Conservation (phyloP, 1,284 basidiomycete genomes). For the Puccinia coronata region DNA sequence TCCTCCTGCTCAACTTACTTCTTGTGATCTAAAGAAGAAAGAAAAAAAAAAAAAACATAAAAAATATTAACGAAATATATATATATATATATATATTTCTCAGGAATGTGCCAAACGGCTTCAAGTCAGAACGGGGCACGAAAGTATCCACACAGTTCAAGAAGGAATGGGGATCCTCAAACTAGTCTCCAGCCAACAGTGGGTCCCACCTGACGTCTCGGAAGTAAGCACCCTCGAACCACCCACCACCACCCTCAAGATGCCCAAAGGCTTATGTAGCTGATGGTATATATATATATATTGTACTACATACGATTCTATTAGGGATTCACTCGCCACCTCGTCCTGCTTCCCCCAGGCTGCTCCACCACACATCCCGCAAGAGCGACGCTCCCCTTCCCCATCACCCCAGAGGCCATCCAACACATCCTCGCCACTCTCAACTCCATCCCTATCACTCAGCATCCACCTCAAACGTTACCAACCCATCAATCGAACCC, state of each 20-base stretch:
- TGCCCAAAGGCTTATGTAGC: neutral
- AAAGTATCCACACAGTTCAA: neutral
- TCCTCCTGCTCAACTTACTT: too few relatives aligned
- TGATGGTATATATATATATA: too few relatives aligned
- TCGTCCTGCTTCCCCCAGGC: neutral
- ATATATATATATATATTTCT: neutral
- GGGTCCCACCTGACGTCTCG: conserved; percentile 2
- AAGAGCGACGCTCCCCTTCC: neutral
- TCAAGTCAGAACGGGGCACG: neutral
- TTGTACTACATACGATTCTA: neutral
- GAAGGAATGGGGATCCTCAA: conserved; percentile 16
- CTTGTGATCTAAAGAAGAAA: neutral
- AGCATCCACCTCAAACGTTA: too few relatives aligned
- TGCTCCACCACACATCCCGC: neutral
- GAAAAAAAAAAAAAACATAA: neutral
- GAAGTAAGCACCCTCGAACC: neutral
- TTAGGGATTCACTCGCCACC: neutral
- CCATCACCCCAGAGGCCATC: neutral
- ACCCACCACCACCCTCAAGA: neutral
- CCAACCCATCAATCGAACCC: too few relatives aligned
- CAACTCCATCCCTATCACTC: neutral
- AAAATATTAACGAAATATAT: neutral
- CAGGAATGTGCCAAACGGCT: conserved; percentile 19
- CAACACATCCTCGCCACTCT: neutral
- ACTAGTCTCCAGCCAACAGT: neutral